Base-by-base conservation (phyloP, 768 basidiomycete species). In the Strobilomyces confusus region DNA sequence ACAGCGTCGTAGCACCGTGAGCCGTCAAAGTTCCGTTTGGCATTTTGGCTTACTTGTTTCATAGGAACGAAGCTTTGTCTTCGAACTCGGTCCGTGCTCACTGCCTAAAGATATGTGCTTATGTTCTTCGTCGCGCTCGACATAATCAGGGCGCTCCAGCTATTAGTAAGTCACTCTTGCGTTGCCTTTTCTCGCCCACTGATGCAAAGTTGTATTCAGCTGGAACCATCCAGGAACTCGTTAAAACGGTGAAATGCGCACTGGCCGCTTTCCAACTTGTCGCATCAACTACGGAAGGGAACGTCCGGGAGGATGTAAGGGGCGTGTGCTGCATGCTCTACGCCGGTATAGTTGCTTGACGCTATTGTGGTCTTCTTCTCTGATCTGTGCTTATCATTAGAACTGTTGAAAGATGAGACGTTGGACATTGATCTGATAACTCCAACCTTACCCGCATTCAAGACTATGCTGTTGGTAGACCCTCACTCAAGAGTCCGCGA, bases 381-480 rank as follows among this genome's bases (percentile, higher is more conserved):
- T 58, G 0, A 44, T 23, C 23, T 2, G n/a, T 1, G 2, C 12
- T 20, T 33, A 40, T 55, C 15, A 34, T 14, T 60, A 80, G 95
- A 95, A 52, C 63, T 98, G 11, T 74, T 99, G 33, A 89, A 88
- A 69, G 92, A 95, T 51, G 95, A 99, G 64, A 80, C 81, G 0
- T 80, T 85, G 4, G 84, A 86, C 29, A 75, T 86, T 23, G 93
- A 95, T 69, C 71, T 93, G 6, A 87, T 86, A 40, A 86, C 86
- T 2, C 87, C 91, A 1, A 89, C 86, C 0, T 73, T 99, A 1
- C 86, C 90, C 0, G 79, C 86, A 17, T 75, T 98, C 54, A 97
- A 94, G 72, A 67, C 75, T 1, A 69, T 98, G 40, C 75, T 94
- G 15, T 82, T 85, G 42, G 70, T 80, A 41, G 68, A 70, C 1